Conservation (phyloP, 2,329 filamentous ascomycete species). For the Didymella glomerata region DNA sequence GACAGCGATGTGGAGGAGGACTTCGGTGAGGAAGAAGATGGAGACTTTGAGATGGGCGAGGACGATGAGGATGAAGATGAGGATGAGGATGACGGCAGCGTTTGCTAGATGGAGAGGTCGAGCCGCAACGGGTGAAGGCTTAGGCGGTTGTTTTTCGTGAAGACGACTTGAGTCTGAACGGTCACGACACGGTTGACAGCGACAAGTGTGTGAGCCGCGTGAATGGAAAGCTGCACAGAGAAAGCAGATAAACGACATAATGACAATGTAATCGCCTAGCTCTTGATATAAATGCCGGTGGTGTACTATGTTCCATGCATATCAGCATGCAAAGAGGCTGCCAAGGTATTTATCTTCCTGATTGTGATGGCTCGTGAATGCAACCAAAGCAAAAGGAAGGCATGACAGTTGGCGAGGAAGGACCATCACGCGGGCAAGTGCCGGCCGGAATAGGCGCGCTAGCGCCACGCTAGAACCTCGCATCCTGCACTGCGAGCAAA, state of each 20-base stretch:
- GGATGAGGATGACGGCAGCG: constrained; percentile 11
- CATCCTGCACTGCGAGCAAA: constrained; percentile 1
- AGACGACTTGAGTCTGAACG: not conserved
- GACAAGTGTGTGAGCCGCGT: not conserved
- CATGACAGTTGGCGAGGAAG: not conserved
- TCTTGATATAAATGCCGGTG: not conserved
- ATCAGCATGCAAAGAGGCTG: no score
- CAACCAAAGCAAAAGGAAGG: not conserved
- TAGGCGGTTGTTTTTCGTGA: not conserved
- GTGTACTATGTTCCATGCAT: not conserved
- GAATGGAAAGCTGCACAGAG: not conserved
- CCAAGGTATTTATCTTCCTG: no score
- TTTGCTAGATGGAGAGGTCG: constrained; percentile 4
- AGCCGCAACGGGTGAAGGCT: not conserved
- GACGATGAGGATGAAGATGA: constrained; percentile 13
- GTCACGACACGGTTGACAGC: not conserved
- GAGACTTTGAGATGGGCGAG: constrained; percentile 13
- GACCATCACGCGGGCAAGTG: not conserved
- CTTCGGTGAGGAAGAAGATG: constrained; percentile 13
- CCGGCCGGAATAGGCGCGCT: not conserved
- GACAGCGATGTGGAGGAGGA: constrained; percentile 22
- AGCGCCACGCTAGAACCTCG: not conserved
- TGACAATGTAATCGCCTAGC: not conserved
- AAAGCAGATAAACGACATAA: not conserved
- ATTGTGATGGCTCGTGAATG: no score